Evolutionary conservation across 192 early-diverging fungal species (phyloP).

Genomic region (Pilaira anomala): DNA sequence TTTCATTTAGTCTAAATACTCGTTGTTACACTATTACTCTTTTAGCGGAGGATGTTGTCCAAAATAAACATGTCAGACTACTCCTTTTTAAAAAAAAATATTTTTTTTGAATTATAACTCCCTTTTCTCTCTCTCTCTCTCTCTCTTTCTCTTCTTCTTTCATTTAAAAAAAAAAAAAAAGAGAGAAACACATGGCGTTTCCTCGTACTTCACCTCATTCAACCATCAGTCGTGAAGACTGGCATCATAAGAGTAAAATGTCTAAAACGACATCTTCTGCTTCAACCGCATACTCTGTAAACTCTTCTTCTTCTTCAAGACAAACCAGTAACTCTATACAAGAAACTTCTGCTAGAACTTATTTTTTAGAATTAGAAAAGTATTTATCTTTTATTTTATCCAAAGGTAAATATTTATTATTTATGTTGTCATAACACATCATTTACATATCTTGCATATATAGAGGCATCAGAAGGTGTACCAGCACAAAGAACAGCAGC

Average conservation of each 20-base stretch:
- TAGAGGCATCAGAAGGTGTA: constrained; percentile 34
- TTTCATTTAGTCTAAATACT: no score
- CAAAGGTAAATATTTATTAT: constrained; percentile 28
- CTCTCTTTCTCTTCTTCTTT: neutral
- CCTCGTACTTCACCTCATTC: neutral
- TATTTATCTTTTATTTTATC: constrained; percentile 25
- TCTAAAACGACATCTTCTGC: constrained; percentile 1
- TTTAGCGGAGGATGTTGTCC: no score
- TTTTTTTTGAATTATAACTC: neutral
- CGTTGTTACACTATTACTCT: no score
- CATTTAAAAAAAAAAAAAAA: neutral
- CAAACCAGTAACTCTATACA: constrained; percentile 4
- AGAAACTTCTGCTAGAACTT: constrained; percentile 17
- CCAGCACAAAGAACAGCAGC: constrained; percentile 43
- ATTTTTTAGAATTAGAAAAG: constrained; percentile 29
- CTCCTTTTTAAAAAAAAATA: neutral
- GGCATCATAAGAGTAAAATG: constrained; percentile 1
- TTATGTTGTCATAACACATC: neutral
- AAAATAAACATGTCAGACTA: no score
- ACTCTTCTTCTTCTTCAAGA: constrained; percentile 6
- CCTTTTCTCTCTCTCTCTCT: neutral
- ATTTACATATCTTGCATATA: constrained; percentile 1
- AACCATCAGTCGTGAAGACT: constrained; percentile 1
- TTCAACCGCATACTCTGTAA: neutral
- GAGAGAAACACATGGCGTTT: constrained; percentile 9